A percentile compares a stretch with the other conserved stretches of the same genome.
These are phyloP conservation scores for Aureobasidium lini DNA, from an alignment of 2,329 filamentous ascomycete genomes.

Conservation along the genomic window DNA sequence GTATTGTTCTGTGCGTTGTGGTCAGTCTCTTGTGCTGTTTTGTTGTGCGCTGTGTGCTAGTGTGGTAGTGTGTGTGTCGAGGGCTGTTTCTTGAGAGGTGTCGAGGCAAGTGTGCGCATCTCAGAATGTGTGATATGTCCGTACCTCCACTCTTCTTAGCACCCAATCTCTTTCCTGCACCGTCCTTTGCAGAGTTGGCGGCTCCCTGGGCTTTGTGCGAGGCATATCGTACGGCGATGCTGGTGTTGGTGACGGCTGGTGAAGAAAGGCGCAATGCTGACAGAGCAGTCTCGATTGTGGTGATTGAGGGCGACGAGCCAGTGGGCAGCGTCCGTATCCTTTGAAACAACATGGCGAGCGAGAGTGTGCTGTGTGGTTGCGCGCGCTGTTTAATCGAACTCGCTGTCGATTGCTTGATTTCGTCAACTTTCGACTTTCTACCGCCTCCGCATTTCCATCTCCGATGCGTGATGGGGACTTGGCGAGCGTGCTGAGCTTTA, in stretches of 20 bases:
- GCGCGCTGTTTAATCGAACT: background rate
- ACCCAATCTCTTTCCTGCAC: conserved; percentile 78
- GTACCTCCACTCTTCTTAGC: conserved; percentile 85
- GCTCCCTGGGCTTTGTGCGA: conserved; percentile 59
- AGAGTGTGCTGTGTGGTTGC: background rate
- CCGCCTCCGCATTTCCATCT: background rate
- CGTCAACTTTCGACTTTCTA: conserved; percentile 1
- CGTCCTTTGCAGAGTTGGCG: conserved; percentile 63
- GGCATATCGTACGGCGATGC: conserved; percentile 45
- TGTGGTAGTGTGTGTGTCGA: background rate
- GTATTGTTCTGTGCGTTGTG: conserved; percentile 60
- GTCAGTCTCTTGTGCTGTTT: background rate
- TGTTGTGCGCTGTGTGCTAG: background rate
- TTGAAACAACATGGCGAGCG: conserved; percentile 15
- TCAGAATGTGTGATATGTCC: conserved; percentile 21
- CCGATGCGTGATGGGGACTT: background rate
- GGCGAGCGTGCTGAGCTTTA: background rate
- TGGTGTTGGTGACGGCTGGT: conserved; percentile 15
- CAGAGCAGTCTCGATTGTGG: conserved; percentile 23
- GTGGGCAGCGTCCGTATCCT: conserved; percentile 11
- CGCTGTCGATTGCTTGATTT: background rate
- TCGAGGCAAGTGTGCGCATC: background rate
- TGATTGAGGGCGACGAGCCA: conserved; percentile 9
- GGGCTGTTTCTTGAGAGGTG: background rate
- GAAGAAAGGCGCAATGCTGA: conserved; percentile 25